Percentiles rank a stretch among this genome's conserved stretches.
Evolutionary conservation across 345 rosid species (phyloP).

Genomic region (Corchorus capsularis): DNA sequence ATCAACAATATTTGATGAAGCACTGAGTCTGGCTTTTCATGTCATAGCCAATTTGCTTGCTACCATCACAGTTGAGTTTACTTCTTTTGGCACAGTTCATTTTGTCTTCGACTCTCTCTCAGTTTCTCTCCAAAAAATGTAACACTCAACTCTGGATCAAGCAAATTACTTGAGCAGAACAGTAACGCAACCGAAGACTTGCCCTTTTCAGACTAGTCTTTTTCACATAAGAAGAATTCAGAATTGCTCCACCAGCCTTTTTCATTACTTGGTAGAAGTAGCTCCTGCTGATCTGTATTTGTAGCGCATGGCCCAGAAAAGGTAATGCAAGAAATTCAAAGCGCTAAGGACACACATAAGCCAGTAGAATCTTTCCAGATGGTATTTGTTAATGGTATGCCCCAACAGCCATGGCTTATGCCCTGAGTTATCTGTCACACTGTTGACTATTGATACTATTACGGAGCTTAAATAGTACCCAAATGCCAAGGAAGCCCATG

Average conservation of each 20-base stretch:
- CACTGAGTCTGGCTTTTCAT: not conserved
- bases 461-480: constrained; percentile 76
- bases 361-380: constrained; percentile 69
- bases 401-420: constrained; percentile 60
- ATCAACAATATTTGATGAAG: not conserved
- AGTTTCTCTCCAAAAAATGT: not conserved
- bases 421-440: constrained; percentile 44
- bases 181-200: not conserved
- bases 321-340: constrained; percentile 60
- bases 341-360: constrained; percentile 55
- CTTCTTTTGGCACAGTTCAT: not conserved
- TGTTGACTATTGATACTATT: constrained; percentile 62
- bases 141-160: not conserved
- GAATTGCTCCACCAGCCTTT: not conserved
- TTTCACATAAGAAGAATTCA: not conserved
- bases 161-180: not conserved
- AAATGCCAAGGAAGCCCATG: constrained; percentile 72
- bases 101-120: not conserved
- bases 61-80: not conserved
- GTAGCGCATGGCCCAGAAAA: constrained; percentile 63
- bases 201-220: not conserved
- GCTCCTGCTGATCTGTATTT: constrained; percentile 48
- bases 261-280: not conserved
- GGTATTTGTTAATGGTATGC: constrained; percentile 43
- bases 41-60: not conserved